Percentiles rank a stretch among this genome's conserved stretches.
phyloP scores from a whole-genome alignment of 2,329 filamentous ascomycete genomes.

The Claviceps spartinae region DNA sequence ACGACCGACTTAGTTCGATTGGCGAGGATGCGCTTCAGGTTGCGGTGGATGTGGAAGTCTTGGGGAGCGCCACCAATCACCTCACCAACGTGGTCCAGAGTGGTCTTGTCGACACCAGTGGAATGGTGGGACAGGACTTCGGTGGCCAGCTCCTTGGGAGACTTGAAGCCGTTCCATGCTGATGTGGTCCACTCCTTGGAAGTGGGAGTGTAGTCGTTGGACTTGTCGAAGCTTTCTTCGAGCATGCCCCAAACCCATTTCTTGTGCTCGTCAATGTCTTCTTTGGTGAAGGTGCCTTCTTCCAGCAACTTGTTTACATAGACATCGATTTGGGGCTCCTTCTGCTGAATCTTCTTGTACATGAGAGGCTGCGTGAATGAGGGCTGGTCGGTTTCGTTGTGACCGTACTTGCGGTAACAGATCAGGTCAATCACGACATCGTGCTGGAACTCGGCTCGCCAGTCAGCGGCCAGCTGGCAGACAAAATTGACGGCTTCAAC shows the following conservation, averaged over 20 bases:
- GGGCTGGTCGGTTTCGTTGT: conserved; percentile 99
- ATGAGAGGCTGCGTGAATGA: conserved; percentile 99
- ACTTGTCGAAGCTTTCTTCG: conserved; percentile 92
- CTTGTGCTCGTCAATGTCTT: conserved; percentile 97
- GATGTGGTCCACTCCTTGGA: conserved; percentile 98
- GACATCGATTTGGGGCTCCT: conserved; percentile 74
- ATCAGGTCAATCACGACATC: conserved; percentile 97
- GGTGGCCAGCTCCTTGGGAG: conserved; percentile 88
- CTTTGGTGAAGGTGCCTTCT: conserved; percentile 91
- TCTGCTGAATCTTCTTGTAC: conserved; percentile 92
- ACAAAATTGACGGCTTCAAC: conserved; percentile 98
- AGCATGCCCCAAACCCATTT: conserved; percentile 99
- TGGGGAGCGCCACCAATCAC: conserved; percentile 69
- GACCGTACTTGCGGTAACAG: conserved; percentile 97
- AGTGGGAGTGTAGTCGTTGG: conserved; percentile 92
- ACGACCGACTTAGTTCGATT: conserved; percentile 83
- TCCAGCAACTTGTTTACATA: conserved; percentile 84
- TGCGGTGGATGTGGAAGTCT: conserved; percentile 80
- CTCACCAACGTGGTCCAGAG: conserved; percentile 68
- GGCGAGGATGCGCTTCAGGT: conserved; percentile 88
- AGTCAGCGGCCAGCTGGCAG: conserved; percentile 91
- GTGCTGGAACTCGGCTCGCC: conserved; percentile 96
- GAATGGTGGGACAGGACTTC: conserved; percentile 87
- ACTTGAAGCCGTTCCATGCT: conserved; percentile 99
- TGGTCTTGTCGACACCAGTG: conserved; percentile 62